These are phyloP conservation scores for Eucalyptus cloeziana DNA, from an alignment of 345 rosid species.

Conservation along the genomic window DNA sequence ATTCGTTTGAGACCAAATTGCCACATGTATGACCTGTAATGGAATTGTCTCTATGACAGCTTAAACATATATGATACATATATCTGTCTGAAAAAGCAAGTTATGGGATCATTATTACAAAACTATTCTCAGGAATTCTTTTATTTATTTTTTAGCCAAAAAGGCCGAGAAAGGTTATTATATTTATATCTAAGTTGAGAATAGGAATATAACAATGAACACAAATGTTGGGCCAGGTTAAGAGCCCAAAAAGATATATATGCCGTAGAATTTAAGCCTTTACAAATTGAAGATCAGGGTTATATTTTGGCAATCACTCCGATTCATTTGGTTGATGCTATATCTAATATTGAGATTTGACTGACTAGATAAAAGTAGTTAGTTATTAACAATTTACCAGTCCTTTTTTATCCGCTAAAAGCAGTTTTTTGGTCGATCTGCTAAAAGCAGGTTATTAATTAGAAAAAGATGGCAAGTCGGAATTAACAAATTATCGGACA, in stretches of 20 bases:
- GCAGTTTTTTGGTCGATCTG: too few relatives aligned
- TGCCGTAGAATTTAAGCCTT: background rate
- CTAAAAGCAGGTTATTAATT: background rate
- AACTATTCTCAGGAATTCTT: background rate
- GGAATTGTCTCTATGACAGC: background rate
- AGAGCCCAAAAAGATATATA: background rate
- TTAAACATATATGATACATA: background rate
- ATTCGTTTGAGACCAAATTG: background rate
- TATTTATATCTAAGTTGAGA: too few relatives aligned
- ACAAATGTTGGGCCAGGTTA: background rate
- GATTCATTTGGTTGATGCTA: background rate
- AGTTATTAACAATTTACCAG: background rate
- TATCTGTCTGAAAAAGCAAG: background rate
- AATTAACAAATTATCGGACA: background rate
- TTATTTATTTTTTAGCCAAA: background rate
- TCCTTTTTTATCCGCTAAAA: background rate
- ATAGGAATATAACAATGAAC: background rate
- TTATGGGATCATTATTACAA: background rate
- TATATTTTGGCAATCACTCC: background rate
- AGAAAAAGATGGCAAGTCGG: background rate
- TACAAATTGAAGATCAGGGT: background rate
- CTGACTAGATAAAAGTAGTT: background rate
- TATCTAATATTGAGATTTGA: background rate
- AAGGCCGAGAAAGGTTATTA: background rate
- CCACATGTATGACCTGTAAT: background rate